Base-by-base conservation (phyloP, 495 filamentous ascomycete species). In the Rhypophila decipiens region DNA sequence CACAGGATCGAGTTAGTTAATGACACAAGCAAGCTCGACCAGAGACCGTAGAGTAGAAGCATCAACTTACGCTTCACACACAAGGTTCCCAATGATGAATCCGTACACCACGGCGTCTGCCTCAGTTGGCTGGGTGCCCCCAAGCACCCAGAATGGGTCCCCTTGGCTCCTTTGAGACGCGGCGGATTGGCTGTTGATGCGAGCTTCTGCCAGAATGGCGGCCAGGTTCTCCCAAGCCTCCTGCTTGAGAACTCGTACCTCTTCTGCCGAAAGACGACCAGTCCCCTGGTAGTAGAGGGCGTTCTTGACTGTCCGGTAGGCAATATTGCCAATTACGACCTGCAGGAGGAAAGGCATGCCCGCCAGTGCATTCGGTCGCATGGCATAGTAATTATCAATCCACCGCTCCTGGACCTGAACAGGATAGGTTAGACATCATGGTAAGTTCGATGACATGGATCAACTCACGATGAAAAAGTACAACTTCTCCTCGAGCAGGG, bases 401-500 rank as follows among this genome's bases (percentile, higher is more conserved):
- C 79, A 85, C 51, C 68, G 66, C 58, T 79, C 77, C 35, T 59
- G 61, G 2, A 45, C 52, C 71, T 74, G 52, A 13, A 1, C 19
- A 11, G 21, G n/a, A 17, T 37, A 4, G 19, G 35, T 17, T n/a
- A 37, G 5, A 17, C 4, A 37, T n/a, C 5, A 37, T 5, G 19
- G n/a, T 37, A 15, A 15, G 35, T 17, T n/a, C 29, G 20, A 24
- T 18, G 8, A 13, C n/a, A 12, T 12, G 20, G 27, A 33, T 33
- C 0, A 43, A 40, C 43, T 1, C 24, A 78, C 76, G 44, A 71
- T 61, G 36, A 65, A 75, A 44, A 82, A 84, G 49, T 73, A 78
- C 15, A 83, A 42, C 60, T 76, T 79, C 38, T 85, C 79, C 54
- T 86, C 83, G 10, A 85, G 43, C 33, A 85, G 34, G 1, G 77